Conservation (phyloP, 106 monocot species). For the Platanthera zijinensis region DNA sequence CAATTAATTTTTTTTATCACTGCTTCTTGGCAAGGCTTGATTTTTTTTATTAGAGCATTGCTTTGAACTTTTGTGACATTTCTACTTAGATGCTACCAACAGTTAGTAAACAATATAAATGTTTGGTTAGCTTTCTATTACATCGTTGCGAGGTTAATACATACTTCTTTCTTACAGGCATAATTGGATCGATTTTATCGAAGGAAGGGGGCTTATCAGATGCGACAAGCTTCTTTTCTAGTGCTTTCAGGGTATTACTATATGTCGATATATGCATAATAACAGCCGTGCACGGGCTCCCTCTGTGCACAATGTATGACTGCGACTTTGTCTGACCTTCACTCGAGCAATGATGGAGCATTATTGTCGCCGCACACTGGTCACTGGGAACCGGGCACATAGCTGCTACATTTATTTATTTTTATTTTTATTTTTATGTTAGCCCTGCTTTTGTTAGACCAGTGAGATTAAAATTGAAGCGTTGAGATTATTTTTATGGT, state of each 20-base stretch:
- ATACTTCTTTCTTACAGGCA: constrained; percentile 18
- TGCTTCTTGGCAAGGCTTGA: not conserved
- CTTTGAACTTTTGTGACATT: not conserved
- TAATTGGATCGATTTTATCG: constrained; percentile 36
- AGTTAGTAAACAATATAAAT: too few species aligned
- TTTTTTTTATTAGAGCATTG: constrained; percentile 1
- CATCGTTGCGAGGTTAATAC: not conserved
- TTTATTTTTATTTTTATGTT: too few species aligned
- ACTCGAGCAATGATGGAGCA: too few species aligned
- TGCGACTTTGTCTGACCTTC: too few species aligned
- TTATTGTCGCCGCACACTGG: too few species aligned
- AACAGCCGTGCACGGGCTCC: too few species aligned
- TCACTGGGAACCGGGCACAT: too few species aligned
- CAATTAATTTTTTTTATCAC: not conserved
- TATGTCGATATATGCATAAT: not conserved
- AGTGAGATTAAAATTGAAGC: too few species aligned
- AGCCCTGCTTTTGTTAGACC: too few species aligned
- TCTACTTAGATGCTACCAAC: not conserved
- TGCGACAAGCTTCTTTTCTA: constrained; percentile 31
- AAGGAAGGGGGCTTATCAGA: constrained; percentile 34
- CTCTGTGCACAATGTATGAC: too few species aligned
- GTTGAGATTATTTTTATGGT: too few species aligned
- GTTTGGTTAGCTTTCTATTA: not conserved
- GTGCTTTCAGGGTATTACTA: constrained; percentile 48
- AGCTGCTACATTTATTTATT: too few species aligned